phyloP scores from a whole-genome alignment of 1,284 basidiomycete species.

The Moniliella sp. region DNA sequence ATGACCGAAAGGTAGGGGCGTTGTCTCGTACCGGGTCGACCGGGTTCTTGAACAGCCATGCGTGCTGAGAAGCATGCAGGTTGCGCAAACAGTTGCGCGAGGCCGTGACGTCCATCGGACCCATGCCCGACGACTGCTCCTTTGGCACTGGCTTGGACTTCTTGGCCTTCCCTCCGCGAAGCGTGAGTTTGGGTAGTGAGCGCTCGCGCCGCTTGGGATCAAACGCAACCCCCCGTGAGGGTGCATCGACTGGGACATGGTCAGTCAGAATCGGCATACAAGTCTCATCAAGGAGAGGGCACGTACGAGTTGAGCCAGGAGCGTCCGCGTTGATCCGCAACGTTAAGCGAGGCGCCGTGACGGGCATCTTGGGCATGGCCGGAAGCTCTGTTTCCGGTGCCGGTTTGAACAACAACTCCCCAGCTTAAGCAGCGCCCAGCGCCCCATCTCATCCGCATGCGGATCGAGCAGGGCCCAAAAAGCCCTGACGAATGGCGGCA shows the following conservation, averaged over 20 bases:
- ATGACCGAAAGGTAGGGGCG: slow-evolving; percentile 62
- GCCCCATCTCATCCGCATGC: slow-evolving; percentile 58
- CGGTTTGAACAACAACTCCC: slow-evolving; percentile 66
- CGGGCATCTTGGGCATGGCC: slow-evolving; percentile 16
- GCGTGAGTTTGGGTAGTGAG: neutral
- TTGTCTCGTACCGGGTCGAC: slow-evolving; percentile 43
- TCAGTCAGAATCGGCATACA: too few relatives aligned
- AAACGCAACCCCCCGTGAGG: too few relatives aligned
- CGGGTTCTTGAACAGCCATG: slow-evolving; percentile 55
- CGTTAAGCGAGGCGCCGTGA: too few relatives aligned
- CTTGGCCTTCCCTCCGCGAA: slow-evolving; percentile 12
- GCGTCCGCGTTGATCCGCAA: too few relatives aligned
- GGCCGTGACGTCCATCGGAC: slow-evolving; percentile 53
- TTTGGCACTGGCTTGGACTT: slow-evolving; percentile 29
- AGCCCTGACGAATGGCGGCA: slow-evolving; percentile 27
- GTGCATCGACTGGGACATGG: too few relatives aligned
- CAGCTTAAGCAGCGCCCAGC: slow-evolving; percentile 73
- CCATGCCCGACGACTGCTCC: slow-evolving; percentile 57
- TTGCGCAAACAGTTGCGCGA: slow-evolving; percentile 65
- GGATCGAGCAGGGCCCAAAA: slow-evolving; percentile 19
- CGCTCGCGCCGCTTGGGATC: too few relatives aligned
- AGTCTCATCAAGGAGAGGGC: too few relatives aligned
- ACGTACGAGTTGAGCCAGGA: too few relatives aligned
- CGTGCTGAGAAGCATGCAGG: slow-evolving; percentile 47
- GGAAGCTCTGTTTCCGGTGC: slow-evolving; percentile 21